Conservation (phyloP, 148 eudicot species). For the Mesembryanthemum crystallinum region DNA sequence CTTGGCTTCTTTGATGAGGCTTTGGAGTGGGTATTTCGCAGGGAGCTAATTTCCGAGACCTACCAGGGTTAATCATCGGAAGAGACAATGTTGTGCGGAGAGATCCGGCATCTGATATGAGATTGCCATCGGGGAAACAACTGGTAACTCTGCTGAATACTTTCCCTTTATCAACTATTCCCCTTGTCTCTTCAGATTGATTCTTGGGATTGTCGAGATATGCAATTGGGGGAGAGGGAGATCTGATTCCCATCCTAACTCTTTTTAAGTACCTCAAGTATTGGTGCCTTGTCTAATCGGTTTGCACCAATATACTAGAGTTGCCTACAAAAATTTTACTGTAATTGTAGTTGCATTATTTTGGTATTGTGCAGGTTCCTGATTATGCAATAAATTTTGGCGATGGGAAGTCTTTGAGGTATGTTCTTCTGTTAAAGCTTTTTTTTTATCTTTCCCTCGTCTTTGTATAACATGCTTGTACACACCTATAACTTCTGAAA, state of each 20-base stretch:
- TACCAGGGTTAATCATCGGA: constrained; percentile 50
- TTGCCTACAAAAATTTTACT: not conserved
- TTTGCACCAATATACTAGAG: not conserved
- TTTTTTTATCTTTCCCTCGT: not conserved
- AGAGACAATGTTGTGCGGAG: constrained; percentile 43
- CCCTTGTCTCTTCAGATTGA: not conserved
- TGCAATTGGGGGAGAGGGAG: no score
- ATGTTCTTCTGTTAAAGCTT: not conserved
- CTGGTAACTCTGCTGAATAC: constrained; percentile 31
- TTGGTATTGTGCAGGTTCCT: constrained; percentile 40
- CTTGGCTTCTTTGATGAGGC: constrained; percentile 2
- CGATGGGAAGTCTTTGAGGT: constrained; percentile 44
- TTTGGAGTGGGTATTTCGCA: constrained; percentile 21
- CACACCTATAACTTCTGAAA: not conserved
- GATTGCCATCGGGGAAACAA: constrained; percentile 54
- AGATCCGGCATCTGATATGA: constrained; percentile 31
- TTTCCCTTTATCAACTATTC: not conserved
- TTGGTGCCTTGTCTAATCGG: no score
- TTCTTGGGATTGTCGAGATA: not conserved
- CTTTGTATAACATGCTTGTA: not conserved
- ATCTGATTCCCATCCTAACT: not conserved
- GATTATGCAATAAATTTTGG: constrained; percentile 50
- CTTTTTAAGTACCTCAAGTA: not conserved
- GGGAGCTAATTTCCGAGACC: constrained; percentile 65
- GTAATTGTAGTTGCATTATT: constrained; percentile 2